These are phyloP conservation scores for Sistotremastrum suecicum DNA, from an alignment of 768 basidiomycete genomes.

Conservation along the genomic window DNA sequence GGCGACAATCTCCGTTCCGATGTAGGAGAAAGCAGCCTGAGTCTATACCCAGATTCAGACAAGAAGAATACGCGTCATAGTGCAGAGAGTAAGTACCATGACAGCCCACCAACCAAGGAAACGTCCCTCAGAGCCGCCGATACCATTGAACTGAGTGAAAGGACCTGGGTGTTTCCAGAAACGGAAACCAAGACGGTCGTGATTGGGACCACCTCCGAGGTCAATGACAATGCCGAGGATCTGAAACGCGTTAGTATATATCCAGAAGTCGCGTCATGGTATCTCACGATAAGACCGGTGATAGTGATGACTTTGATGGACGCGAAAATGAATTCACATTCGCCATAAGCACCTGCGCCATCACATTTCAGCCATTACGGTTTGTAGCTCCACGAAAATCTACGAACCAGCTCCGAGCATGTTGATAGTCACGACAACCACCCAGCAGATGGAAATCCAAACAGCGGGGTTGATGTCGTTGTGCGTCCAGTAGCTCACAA, in stretches of 20 bases:
- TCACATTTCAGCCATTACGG: neutral
- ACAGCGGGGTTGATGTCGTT: conserved; percentile 45
- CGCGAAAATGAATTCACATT: conserved; percentile 81
- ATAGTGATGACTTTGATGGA: conserved; percentile 89
- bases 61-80: conserved; percentile 3
- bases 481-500: conserved; percentile 63
- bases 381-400: neutral
- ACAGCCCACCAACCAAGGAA: conserved; percentile 66
- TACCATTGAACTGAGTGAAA: conserved; percentile 56
- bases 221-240: conserved; percentile 58
- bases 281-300: conserved; percentile 45
- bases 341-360: conserved; percentile 53
- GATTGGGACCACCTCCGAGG: conserved; percentile 76
- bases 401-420: conserved; percentile 47
- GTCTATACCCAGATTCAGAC: conserved; percentile 18
- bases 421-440: conserved; percentile 68
- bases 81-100: conserved; percentile 22
- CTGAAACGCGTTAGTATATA: conserved; percentile 21
- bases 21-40: conserved; percentile 86
- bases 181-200: conserved; percentile 58
- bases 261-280: neutral
- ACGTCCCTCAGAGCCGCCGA: conserved; percentile 53
- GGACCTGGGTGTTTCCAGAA: conserved; percentile 88
- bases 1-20: conserved; percentile 90
- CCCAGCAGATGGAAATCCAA: conserved; percentile 68